Base-by-base conservation (phyloP, 163 green algal species). In the Chlorella variabilis region DNA sequence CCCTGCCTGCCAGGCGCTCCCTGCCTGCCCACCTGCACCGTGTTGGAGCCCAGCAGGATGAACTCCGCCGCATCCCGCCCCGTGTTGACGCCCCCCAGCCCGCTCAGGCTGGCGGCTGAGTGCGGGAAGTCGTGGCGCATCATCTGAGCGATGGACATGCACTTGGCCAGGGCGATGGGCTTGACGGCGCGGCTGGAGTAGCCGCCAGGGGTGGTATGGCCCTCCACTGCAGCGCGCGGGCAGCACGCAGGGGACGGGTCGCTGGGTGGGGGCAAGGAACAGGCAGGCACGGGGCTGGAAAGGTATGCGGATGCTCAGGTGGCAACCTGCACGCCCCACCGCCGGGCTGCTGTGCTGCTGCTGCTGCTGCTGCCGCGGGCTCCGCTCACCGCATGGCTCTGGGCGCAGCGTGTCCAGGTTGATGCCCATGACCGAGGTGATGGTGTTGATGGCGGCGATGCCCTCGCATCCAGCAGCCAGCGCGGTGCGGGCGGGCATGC, bases 381-480 rank as follows among this genome's bases (percentile, higher is more conserved):
- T 8, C 38, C 3, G 4, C 71, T 42, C 71, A 79, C 71, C 71
- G 59, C 81, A 89, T 20, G 97, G 96, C 86, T 99, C 94, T 8
- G 97, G 96, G 4, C 94, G 83, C 54, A 99, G 92, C 0, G 94
- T 98, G 75, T 98, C 88, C 41, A 99, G 88, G 90, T 99, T 98
- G 74, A 99, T 87, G 58, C 96, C 96, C 94, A 98, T 98, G 34
- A 99, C 92, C 27, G 75, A 82, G 41, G 80, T 68, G 86, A 99
- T 98, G 78, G 97, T 99, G 92, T 99, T 99, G 91, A 99, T 99
- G 78, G 97, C 97, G 1, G 95, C 84, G 31, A 99, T 87, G 39
- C 96, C 96, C 83, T 98, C 95, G 78, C 67, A 79, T 42, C 83
- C 83, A 25, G 61, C 63, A 5, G 39, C 61, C 39, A 83, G 59